A percentile compares a stretch with the other conserved stretches of the same genome.
These are phyloP conservation scores for Stachybotrys chartarum DNA, from an alignment of 2,329 filamentous ascomycete genomes.

Conservation along the genomic window DNA sequence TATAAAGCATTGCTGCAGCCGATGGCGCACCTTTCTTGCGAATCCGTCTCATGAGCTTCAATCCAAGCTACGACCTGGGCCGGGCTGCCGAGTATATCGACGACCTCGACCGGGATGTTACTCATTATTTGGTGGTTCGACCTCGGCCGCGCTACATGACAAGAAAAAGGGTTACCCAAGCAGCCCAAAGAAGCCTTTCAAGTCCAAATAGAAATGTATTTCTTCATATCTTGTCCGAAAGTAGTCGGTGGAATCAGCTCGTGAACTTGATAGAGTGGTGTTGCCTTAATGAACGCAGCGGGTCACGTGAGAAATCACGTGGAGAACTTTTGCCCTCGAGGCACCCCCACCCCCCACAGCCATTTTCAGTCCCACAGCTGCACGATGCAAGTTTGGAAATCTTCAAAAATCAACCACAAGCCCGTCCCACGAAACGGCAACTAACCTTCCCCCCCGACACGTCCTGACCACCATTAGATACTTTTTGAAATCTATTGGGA, in stretches of 20 bases:
- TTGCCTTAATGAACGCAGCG: background rate
- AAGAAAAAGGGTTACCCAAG: background rate
- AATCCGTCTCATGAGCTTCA: conserved; percentile 26
- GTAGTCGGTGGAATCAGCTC: background rate
- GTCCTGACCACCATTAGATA: conserved; percentile 64
- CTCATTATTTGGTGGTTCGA: background rate
- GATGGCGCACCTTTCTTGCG: conserved; percentile 26
- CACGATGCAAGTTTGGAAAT: conserved; percentile 13
- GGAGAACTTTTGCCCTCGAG: conserved; percentile 26
- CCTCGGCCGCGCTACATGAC: background rate
- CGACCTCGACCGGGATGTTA: conserved; percentile 13
- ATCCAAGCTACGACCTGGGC: conserved; percentile 33
- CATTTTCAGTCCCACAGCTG: conserved; percentile 13
- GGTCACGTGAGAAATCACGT: conserved; percentile 24
- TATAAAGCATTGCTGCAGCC: conserved; percentile 3
- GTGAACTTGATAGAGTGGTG: background rate
- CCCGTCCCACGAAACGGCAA: conserved; percentile 6
- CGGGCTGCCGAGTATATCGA: conserved; percentile 27
- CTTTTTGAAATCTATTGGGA: conserved; percentile 63
- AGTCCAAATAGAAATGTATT: no score
- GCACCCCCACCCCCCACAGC: conserved; percentile 13
- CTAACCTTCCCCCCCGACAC: conserved; percentile 13
- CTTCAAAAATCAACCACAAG: conserved; percentile 11
- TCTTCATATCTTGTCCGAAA: background rate
- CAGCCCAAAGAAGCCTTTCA: no score